These are phyloP conservation scores for Trichothecium roseum DNA, from an alignment of 2,329 filamentous ascomycete genomes.

Conservation along the genomic window DNA sequence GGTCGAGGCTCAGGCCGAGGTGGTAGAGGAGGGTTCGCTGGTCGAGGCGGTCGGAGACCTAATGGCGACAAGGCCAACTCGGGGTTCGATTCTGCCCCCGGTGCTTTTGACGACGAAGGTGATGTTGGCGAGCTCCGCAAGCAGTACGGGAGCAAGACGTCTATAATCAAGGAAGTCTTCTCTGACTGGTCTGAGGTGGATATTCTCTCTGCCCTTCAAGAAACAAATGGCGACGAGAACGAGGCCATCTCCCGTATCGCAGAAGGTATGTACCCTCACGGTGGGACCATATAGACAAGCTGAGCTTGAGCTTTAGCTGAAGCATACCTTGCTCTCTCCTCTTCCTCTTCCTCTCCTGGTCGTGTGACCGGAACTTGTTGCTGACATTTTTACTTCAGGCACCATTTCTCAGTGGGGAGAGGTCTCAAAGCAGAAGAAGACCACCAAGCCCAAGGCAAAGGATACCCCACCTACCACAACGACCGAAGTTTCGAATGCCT, in stretches of 20 bases:
- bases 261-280: slow-evolving; percentile 47
- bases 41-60: slow-evolving; percentile 61
- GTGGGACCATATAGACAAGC: not conserved
- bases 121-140: slow-evolving; percentile 89
- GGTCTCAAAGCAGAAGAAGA: slow-evolving; percentile 72
- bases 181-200: slow-evolving; percentile 93
- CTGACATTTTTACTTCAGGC: slow-evolving; percentile 34
- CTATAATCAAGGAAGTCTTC: slow-evolving; percentile 84
- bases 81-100: slow-evolving; percentile 48
- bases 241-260: slow-evolving; percentile 68
- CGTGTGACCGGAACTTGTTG: not conserved
- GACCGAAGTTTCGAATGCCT: slow-evolving; percentile 37
- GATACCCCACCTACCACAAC: slow-evolving; percentile 40
- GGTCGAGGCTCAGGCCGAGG: slow-evolving; percentile 86
- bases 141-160: slow-evolving; percentile 70
- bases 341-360: not conserved
- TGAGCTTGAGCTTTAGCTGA: too few relatives aligned
- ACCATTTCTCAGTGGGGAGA: slow-evolving; percentile 76
- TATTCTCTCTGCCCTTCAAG: slow-evolving; percentile 83
- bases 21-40: slow-evolving; percentile 65
- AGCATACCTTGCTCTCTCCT: not conserved
- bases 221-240: slow-evolving; percentile 71
- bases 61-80: slow-evolving; percentile 58
- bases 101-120: slow-evolving; percentile 66
- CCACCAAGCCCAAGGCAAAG: slow-evolving; percentile 60